Evolutionary conservation across 768 basidiomycete species (phyloP).

Genomic region (Fistulinella prunicolor): DNA sequence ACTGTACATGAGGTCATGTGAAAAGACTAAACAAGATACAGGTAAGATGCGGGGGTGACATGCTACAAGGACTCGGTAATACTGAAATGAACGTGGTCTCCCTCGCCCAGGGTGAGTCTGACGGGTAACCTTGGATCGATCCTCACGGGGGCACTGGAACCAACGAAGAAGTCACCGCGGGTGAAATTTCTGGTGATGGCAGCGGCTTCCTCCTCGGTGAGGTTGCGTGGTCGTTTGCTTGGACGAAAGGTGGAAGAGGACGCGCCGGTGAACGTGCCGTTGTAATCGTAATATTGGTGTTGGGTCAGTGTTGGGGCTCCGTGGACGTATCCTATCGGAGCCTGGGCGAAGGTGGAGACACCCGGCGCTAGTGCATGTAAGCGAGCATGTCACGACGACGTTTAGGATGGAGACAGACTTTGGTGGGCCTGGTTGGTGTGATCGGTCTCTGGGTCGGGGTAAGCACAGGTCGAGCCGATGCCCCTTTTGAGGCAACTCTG

Average conservation of each 20-base stretch:
- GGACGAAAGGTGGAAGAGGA: conserved; percentile 80
- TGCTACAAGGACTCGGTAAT: conserved; percentile 47
- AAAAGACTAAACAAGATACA: conserved; percentile 19
- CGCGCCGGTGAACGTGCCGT: conserved; percentile 60
- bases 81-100: conserved; percentile 73
- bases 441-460: conserved; percentile 72
- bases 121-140: conserved; percentile 82
- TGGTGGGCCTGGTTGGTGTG: conserved; percentile 38
- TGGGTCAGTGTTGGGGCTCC: conserved; percentile 49
- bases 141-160: conserved; percentile 74
- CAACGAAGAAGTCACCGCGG: conserved; percentile 81
- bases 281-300: conserved; percentile 76
- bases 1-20: conserved; percentile 21
- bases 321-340: conserved; percentile 39
- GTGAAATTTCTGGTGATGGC: conserved; percentile 81
- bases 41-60: conserved; percentile 9
- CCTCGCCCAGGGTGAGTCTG: conserved; percentile 74
- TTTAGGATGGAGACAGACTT: conserved; percentile 11
- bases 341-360: conserved; percentile 37
- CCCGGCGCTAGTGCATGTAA: conserved; percentile 28
- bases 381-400: not conserved
- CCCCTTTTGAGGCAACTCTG: conserved; percentile 84
- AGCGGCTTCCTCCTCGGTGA: conserved; percentile 81
- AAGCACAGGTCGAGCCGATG: conserved; percentile 64
- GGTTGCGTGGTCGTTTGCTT: conserved; percentile 70